Evolutionary conservation across 371 early-diverging fungal genomes (phyloP), one percentile per base, ranked within the genome.

Genomic region (Aphelidium insulamus): DNA sequence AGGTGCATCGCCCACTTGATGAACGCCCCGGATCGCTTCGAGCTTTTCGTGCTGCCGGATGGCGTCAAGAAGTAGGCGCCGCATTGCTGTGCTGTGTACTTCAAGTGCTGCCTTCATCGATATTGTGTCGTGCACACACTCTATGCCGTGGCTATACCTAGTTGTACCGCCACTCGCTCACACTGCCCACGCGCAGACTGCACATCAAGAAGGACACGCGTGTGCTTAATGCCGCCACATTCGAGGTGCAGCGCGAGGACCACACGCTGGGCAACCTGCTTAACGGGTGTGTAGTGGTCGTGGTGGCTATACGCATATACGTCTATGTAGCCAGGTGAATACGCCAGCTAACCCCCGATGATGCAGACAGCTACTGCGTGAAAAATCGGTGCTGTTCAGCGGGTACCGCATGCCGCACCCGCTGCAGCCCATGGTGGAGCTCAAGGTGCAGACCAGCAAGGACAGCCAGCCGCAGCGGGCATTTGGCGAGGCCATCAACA

Each of bases 401-500:
- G 98, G 91, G 30, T 98, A 98, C 62, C 83, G 85, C 41, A 59
- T 83, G 36, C 95, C 98, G 11, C 98, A 98, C 51, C 98, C 98
- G 21, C 66, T 98, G 6, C 87, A 94, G 47, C 84, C 87, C 53
- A 62, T 69, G 36, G 70, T 88, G 29, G 49, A 80, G 15, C 54
- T 97, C 33, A 86, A 83, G 46, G 67, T 92, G 7, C 92, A 91
- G 48, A 88, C 97, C 5, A 72, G n/a, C n/a, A n/a, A n/a, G n/a
- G n/a, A n/a, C n/a, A n/a, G n/a, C n/a, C n/a, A n/a, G n/a, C n/a
- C n/a, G n/a, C n/a, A n/a, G n/a, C n/a, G n/a, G n/a, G n/a, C n/a
- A n/a, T n/a, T n/a, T n/a, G n/a, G n/a, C n/a, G n/a, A n/a, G n/a
- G n/a, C n/a, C n/a, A n/a, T n/a, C n/a, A n/a, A n/a, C n/a, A n/a